phyloP scores from a whole-genome alignment of 176 grass and related monocot genomes.

The Bothriochloa decipiens region DNA sequence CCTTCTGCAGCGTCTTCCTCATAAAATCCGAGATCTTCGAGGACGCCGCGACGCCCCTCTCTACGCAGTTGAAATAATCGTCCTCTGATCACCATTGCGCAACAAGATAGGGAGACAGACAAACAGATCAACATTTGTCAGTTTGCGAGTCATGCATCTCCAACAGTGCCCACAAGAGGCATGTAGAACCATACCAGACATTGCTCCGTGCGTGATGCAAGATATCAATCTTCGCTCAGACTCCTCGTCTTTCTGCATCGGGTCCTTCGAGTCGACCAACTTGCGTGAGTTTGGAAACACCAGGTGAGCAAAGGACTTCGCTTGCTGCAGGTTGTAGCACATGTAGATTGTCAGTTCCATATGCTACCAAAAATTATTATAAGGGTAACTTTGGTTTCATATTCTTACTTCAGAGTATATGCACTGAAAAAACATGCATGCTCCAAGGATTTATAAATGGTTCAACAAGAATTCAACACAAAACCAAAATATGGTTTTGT shows the following conservation, averaged over 20 bases:
- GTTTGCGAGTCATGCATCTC: neutral
- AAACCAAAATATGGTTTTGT: neutral
- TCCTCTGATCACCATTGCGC: constrained; percentile 31
- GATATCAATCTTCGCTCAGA: constrained; percentile 66
- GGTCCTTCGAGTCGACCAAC: constrained; percentile 42
- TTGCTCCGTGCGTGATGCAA: constrained; percentile 63
- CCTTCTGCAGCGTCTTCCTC: constrained; percentile 70
- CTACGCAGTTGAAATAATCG: constrained; percentile 72
- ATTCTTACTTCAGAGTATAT: neutral
- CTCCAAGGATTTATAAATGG: neutral
- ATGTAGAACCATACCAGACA: constrained; percentile 58
- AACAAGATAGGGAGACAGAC: neutral
- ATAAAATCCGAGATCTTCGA: constrained; percentile 75
- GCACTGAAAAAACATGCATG: neutral
- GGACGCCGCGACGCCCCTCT: constrained; percentile 70
- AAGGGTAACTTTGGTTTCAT: neutral
- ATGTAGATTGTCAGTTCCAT: neutral
- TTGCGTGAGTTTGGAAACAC: constrained; percentile 81
- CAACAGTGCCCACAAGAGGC: neutral
- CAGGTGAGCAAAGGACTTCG: constrained; percentile 84
- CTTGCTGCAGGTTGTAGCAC: constrained; percentile 58
- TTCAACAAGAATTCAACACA: neutral
- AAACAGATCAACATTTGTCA: neutral
- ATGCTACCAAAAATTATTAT: neutral
- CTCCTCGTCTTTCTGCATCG: constrained; percentile 55